These are phyloP conservation scores for Meira miltonrushii DNA, from an alignment of 1,284 basidiomycete genomes.

Conservation along the genomic window DNA sequence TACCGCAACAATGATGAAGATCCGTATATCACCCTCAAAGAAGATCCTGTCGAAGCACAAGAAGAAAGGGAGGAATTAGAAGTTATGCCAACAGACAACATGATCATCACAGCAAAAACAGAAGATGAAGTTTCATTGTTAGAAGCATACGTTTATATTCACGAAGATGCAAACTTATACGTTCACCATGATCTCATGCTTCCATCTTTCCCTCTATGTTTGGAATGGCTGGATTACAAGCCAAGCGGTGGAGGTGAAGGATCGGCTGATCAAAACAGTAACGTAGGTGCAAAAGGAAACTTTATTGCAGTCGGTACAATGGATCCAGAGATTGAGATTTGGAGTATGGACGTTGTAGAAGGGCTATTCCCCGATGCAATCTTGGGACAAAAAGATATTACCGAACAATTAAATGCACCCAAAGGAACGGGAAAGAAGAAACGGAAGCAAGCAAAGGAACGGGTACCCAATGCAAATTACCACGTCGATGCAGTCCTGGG, in stretches of 20 bases:
- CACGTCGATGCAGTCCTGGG: constrained; percentile 91
- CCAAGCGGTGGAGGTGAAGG: constrained; percentile 58
- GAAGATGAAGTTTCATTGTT: constrained; percentile 94
- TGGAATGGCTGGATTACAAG: constrained; percentile 97
- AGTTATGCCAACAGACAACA: constrained; percentile 81
- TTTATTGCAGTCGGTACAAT: constrained; percentile 95
- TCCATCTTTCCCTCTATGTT: constrained; percentile 92
- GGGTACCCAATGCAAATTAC: constrained; percentile 63
- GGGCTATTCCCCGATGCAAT: constrained; percentile 89
- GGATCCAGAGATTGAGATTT: constrained; percentile 97
- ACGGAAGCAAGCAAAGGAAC: constrained; percentile 76
- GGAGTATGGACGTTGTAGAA: constrained; percentile 90
- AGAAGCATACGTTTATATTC: constrained; percentile 58
- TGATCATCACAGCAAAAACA: constrained; percentile 88
- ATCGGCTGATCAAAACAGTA: constrained; percentile 31
- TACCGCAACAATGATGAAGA: constrained; percentile 89
- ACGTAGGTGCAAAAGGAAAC: constrained; percentile 64
- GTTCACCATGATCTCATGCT: constrained; percentile 98
- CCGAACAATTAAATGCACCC: constrained; percentile 31
- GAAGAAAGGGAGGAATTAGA: constrained; percentile 86
- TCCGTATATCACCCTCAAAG: constrained; percentile 93
- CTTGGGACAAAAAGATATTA: constrained; percentile 69
- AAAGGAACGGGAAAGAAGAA: constrained; percentile 56
- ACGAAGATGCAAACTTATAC: constrained; percentile 66
- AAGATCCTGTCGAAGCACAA: constrained; percentile 64